Percentiles rank a stretch among this genome's conserved stretches.
phyloP scores from a whole-genome alignment of 2,329 filamentous ascomycete genomes.

The Septoria linicola region DNA sequence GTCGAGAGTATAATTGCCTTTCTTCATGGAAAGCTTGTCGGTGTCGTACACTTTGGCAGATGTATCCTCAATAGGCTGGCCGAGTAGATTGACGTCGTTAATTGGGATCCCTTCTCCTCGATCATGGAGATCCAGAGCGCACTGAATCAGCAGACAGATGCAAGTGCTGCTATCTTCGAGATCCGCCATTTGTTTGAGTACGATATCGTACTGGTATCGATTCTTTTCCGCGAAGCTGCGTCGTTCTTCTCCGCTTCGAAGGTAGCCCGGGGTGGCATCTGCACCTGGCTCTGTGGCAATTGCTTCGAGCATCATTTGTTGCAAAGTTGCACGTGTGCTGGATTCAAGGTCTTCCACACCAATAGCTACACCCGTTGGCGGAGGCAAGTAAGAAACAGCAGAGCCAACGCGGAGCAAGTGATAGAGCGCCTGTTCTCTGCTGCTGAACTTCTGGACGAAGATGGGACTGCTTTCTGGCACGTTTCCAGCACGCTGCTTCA shows the following conservation, averaged over 20 bases:
- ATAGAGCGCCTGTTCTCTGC: neutral
- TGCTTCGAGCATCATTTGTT: neutral
- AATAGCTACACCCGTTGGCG: neutral
- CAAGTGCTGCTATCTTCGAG: neutral
- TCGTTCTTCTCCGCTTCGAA: neutral
- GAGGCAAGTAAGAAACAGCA: neutral
- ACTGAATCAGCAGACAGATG: neutral
- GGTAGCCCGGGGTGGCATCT: neutral
- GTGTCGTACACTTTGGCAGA: neutral
- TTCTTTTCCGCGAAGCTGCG: neutral
- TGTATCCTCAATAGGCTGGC: neutral
- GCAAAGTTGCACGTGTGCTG: neutral
- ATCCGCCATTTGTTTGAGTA: neutral
- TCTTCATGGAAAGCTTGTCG: neutral
- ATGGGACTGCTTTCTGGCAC: neutral
- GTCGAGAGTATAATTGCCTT: neutral
- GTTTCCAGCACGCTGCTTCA: neutral
- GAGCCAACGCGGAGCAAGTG: neutral
- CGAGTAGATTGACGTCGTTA: neutral
- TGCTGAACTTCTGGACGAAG: neutral
- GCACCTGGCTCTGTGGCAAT: neutral
- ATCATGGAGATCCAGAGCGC: neutral
- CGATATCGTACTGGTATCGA: neutral
- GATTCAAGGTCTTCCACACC: neutral
- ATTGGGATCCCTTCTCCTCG: neutral